Evolutionary conservation across 2,329 filamentous ascomycete genomes (phyloP).

Genomic region (Dothiorella sarmentorum): DNA sequence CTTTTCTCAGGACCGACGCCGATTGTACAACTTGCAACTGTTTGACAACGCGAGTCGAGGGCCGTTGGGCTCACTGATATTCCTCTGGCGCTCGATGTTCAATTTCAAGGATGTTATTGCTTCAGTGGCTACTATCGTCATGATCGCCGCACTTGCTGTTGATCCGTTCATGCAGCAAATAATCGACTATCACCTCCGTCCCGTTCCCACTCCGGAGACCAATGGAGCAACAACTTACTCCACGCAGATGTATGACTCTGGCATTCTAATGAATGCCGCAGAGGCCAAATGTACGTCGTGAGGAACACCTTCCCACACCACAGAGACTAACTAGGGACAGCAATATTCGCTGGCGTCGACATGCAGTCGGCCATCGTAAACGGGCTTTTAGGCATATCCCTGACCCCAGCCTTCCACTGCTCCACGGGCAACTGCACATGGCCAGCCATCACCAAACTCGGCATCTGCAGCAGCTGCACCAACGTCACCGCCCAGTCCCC

Average conservation of each 20-base stretch:
- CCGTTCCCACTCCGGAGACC: not conserved
- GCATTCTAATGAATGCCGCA: not conserved
- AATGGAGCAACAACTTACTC: not conserved
- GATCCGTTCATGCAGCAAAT: conserved; percentile 2
- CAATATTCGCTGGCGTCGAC: not conserved
- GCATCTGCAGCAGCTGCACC: not conserved
- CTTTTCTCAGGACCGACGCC: conserved; percentile 21
- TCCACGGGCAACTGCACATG: not conserved
- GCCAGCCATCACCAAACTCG: not conserved
- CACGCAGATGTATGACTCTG: not conserved
- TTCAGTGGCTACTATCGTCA: not conserved
- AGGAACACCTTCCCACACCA: no score
- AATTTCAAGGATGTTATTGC: not conserved
- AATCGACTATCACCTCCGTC: not conserved
- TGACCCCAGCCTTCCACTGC: not conserved
- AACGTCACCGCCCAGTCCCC: not conserved
- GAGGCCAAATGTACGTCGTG: not conserved
- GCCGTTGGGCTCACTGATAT: not conserved
- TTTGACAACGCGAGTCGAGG: conserved; percentile 31
- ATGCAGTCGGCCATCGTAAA: not conserved
- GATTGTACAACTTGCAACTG: conserved; percentile 25
- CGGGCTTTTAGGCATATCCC: not conserved
- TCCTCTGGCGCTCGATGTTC: not conserved
- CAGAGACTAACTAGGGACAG: not conserved
- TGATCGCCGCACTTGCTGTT: not conserved